Evolutionary conservation across 129 eudicot species (phyloP), one percentile per base, ranked within the genome.

Genomic region (Artemisia argyi): DNA sequence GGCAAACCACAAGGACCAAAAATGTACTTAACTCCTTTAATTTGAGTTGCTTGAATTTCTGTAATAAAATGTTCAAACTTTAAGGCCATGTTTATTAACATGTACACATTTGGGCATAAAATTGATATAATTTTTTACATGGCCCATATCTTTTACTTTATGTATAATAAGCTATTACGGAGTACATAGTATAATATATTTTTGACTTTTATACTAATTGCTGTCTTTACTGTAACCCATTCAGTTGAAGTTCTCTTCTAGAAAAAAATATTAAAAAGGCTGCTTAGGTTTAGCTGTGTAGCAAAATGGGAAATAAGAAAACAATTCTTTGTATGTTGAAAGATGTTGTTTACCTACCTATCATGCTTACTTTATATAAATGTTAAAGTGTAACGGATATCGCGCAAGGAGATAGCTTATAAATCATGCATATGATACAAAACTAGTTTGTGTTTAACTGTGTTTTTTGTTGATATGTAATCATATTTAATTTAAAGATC

Each of bases 11-110:
- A n/a, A n/a, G n/a, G n/a, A n/a, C n/a, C n/a, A n/a, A n/a, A n/a
- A n/a, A n/a, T n/a, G n/a, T n/a, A 20, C 28, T 59, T 47, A 48
- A 48, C 16, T 65, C 26, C 11, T 48, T 73, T 61, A 48, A 22
- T 73, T 73, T 26, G 35, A 1, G 44, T 39, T 39, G 7, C 44
- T 7, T 8, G 35, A 13, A 30, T 39, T 5, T 11, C 12, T 39
- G 19, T n/a, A 24, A 56, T 39, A 13, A 20, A 20, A 20, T 0
- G 65, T 55, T 56, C 55, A 71, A 71, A 71, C 75, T 71, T 56
- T 17, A 71, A 35, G 30, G 66, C 75, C 42, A 56, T 55, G 56
- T 71, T 39, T 35, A 18, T 15, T 46, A 20, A 15, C 18, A 30
- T 30, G 3, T n/a, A 30, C 65, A 9, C 20, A 26, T 60, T 60